Conservation (phyloP, 75 land plant species). For the Ceratopteris richardii region DNA sequence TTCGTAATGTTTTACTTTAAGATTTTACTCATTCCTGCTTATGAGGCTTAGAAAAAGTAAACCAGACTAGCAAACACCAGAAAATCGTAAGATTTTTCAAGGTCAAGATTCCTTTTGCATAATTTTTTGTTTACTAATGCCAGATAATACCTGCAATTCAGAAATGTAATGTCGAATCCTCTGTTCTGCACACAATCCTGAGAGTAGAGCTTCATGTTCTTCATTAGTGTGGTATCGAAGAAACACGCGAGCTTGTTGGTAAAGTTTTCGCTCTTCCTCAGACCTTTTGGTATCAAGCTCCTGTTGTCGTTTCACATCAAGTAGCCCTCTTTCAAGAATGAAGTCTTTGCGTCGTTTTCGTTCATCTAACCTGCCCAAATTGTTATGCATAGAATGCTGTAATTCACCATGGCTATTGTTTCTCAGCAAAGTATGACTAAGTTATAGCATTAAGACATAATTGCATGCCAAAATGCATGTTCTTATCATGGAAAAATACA, state of each 20-base stretch:
- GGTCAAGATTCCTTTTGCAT: too few species aligned
- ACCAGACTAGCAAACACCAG: too few species aligned
- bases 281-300: constrained; percentile 54
- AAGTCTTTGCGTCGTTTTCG: constrained; percentile 94
- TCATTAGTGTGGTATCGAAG: constrained; percentile 86
- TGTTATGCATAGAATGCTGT: background rate
- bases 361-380: constrained; percentile 72
- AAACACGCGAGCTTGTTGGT: constrained; percentile 53
- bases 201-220: constrained; percentile 68
- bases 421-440: too few species aligned
- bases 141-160: constrained; percentile 64
- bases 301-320: constrained; percentile 51
- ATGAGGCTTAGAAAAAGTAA: too few species aligned
- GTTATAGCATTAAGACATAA: too few species aligned
- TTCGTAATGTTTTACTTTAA: too few species aligned
- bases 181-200: constrained; percentile 46
- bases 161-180: constrained; percentile 62
- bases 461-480: too few species aligned
- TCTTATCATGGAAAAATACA: too few species aligned
- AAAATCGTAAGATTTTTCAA: too few species aligned
- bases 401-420: too few species aligned
- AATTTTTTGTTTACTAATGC: too few species aligned
- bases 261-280: constrained; percentile 63
- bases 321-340: constrained; percentile 75
- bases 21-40: too few species aligned